Evolutionary conservation across 768 basidiomycete species (phyloP), one percentile per base, ranked within the genome.

Genomic region (Tylopilus vinaceipallidus): DNA sequence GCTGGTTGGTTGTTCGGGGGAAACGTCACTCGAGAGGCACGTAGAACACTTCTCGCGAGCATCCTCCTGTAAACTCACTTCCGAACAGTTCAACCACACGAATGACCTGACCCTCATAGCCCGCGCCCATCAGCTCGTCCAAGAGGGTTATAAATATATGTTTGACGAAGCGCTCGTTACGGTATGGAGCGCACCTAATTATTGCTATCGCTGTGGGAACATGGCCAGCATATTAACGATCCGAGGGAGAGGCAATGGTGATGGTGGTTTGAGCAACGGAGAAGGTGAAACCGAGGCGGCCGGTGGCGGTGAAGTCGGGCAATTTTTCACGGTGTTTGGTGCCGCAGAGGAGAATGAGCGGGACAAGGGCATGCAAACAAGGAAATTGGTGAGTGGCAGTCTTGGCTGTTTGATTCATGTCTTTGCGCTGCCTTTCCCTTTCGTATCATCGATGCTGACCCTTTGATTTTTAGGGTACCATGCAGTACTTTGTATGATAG

Each of bases 81-180:
- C 19, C 35, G 10, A 36, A 17, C 57, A 94, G 84, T 98, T 98
- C 77, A 95, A 92, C 57, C 91, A 95, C 65, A 84, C 92, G 49
- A 98, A 98, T 63, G 78, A 82, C 27, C 81, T 98, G 17, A 77
- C 74, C 10, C 81, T 98, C 35, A 93, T 98, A 58, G 95, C 95
- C 3, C 83, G 95, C 30, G 95, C 95, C 1, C 95, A 98, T 67
- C 95, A 98, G 63, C 84, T 98, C 17, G 95, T 98, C 1, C 92
- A 95, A 67, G 92, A 95, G 68, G 92, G 93, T 2, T 94, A 81
- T 73, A 98, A 98, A 72, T 86, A 94, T 65, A 95, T 98, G 95
- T 97, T 98, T 59, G 90, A 97, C 63, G 81, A 86, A 53, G 78
- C 85, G 55, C 88, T 95, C 17, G 92, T 94, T 12, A 95, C 92